Evolutionary conservation across 2,329 filamentous ascomycete genomes (phyloP).

Genomic region (Paecilomyces formosus): DNA sequence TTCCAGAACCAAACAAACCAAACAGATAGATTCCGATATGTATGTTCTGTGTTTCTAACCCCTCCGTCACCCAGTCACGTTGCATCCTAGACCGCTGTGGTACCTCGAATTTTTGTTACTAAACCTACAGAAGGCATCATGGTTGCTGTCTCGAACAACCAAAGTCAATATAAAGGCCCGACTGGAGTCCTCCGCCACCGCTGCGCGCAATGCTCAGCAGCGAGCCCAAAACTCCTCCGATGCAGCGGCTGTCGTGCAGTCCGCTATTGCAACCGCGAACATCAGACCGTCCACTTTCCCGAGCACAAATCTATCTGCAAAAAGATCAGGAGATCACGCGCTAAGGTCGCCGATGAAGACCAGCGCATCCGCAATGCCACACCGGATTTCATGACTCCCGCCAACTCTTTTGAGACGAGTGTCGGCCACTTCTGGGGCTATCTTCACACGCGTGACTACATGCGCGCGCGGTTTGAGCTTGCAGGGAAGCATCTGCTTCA

Average conservation of each 20-base stretch:
- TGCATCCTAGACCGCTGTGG: too few species aligned
- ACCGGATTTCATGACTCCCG: slow-evolving; percentile 15
- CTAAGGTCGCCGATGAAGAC: slow-evolving; percentile 28
- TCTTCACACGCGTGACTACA: slow-evolving; percentile 37
- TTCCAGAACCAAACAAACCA: too few species aligned
- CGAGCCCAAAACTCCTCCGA: slow-evolving; percentile 20
- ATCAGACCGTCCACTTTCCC: slow-evolving; percentile 33
- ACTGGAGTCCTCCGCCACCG: too few species aligned
- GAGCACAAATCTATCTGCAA: slow-evolving; percentile 37
- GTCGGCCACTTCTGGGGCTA: slow-evolving; percentile 40
- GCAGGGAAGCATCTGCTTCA: slow-evolving; percentile 23
- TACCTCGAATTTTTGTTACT: too few species aligned
- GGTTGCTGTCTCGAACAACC: too few species aligned
- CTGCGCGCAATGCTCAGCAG: too few species aligned
- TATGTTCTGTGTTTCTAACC: too few species aligned
- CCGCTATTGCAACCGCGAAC: slow-evolving; percentile 40
- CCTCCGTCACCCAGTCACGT: too few species aligned
- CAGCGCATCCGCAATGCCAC: slow-evolving; percentile 25
- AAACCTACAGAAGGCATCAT: too few species aligned
- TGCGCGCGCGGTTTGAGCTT: slow-evolving; percentile 29
- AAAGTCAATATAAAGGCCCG: too few species aligned
- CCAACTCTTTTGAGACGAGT: slow-evolving; percentile 30
- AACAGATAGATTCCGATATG: too few species aligned
- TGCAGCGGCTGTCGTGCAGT: slow-evolving; percentile 39
- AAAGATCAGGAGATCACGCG: slow-evolving; percentile 23